Percentiles rank a stretch among this genome's conserved stretches.
phyloP scores from a whole-genome alignment of 352 stramenopile genomes.

The Lagenidium sp. region DNA sequence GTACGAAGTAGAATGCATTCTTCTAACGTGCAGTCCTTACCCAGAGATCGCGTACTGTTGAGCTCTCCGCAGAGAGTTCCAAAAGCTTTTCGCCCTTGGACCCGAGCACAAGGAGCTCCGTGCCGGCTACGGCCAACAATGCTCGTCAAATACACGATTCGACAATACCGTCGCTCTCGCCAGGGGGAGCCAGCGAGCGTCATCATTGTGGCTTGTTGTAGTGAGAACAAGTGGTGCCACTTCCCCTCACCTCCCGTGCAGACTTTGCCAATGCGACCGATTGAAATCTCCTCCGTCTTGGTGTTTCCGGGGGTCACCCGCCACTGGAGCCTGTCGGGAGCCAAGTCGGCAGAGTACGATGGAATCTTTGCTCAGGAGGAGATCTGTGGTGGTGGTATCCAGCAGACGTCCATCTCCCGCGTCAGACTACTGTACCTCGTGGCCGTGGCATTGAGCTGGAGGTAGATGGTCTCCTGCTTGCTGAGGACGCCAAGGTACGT shows the following conservation, averaged over 20 bases:
- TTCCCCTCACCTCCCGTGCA: slow-evolving; percentile 39
- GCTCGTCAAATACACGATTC: too few species aligned
- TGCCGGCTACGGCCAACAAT: too few species aligned
- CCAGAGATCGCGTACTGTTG: slow-evolving; percentile 45
- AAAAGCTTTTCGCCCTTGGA: slow-evolving; percentile 53
- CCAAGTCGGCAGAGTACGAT: background rate
- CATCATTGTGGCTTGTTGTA: too few species aligned
- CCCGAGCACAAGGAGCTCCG: slow-evolving; percentile 40
- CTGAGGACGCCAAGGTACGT: slow-evolving; percentile 55
- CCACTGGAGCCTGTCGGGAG: slow-evolving; percentile 21
- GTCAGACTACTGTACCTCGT: slow-evolving; percentile 19
- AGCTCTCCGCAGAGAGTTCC: slow-evolving; percentile 35
- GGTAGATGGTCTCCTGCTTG: slow-evolving; percentile 40
- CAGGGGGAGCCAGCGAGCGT: too few species aligned
- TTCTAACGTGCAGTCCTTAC: too few species aligned
- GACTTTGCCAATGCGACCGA: slow-evolving; percentile 44
- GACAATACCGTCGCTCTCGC: too few species aligned
- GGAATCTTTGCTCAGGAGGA: too few species aligned
- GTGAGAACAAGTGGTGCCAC: too few species aligned
- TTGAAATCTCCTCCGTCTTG: slow-evolving; percentile 37
- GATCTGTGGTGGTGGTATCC: too few species aligned
- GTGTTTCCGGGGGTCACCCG: slow-evolving; percentile 24
- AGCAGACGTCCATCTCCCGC: background rate
- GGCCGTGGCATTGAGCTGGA: slow-evolving; percentile 42
- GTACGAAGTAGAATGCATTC: too few species aligned